Conservation (phyloP, 208 protist genomes). For the Eutreptiella sp. region DNA sequence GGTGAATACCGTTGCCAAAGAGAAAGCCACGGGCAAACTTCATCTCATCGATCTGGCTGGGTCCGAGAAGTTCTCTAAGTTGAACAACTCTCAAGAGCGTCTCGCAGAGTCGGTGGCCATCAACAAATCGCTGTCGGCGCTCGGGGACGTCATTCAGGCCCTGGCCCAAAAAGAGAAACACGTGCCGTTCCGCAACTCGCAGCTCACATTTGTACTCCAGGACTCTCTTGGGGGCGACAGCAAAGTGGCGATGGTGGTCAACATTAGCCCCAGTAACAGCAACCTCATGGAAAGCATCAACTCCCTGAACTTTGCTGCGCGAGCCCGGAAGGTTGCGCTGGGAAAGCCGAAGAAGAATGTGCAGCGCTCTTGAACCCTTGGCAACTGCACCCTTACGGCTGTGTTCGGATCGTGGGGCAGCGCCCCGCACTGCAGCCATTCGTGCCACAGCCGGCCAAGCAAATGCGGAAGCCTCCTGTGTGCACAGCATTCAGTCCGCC, state of each 20-base stretch:
- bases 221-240: constrained; percentile 22
- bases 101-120: constrained; percentile 34
- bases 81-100: constrained; percentile 1
- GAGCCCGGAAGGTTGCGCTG: neutral
- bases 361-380: too few species aligned
- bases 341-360: constrained; percentile 13
- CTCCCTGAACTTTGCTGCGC: constrained; percentile 12
- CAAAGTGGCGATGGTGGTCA: constrained; percentile 34
- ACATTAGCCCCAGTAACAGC: constrained; percentile 18
- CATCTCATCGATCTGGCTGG: constrained; percentile 36
- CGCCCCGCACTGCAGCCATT: too few species aligned
- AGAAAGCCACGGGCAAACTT: constrained; percentile 29
- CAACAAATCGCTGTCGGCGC: constrained; percentile 25
- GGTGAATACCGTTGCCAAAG: neutral
- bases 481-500: too few species aligned
- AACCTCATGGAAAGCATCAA: constrained; percentile 9
- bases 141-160: constrained; percentile 34
- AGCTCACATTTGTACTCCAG: constrained; percentile 19
- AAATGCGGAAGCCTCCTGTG: too few species aligned
- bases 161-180: constrained; percentile 15
- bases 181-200: constrained; percentile 23
- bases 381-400: too few species aligned
- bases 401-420: too few species aligned
- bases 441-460: too few species aligned
- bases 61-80: constrained; percentile 23